Conservation (phyloP, 2,329 filamentous ascomycete genomes). For the Diaporthe sp. region DNA sequence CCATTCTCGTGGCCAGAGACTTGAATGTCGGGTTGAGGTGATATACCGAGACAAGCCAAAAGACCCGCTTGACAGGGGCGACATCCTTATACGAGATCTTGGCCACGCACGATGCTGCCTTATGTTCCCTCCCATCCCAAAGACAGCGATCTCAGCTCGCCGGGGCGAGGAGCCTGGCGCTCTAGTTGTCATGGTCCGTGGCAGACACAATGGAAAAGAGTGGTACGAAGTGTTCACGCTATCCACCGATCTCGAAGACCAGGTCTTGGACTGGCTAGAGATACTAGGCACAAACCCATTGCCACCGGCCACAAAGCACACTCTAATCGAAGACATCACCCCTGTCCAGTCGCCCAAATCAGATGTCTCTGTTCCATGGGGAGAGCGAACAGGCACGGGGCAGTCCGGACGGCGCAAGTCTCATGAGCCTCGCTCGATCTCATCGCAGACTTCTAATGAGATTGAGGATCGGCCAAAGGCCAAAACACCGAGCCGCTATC, state of each 20-base stretch:
- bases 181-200: conserved; percentile 89
- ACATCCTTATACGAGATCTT: conserved; percentile 94
- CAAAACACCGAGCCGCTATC: conserved; percentile 53
- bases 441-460: conserved; percentile 43
- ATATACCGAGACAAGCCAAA: conserved; percentile 84
- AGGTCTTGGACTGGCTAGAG: conserved; percentile 87
- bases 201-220: conserved; percentile 71
- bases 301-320: conserved; percentile 53
- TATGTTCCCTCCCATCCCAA: conserved; percentile 89
- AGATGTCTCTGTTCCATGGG: conserved; percentile 49
- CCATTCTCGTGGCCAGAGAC: conserved; percentile 90
- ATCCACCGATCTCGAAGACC: conserved; percentile 80
- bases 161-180: conserved; percentile 78
- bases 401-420: conserved; percentile 17
- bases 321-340: neutral
- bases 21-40: conserved; percentile 91
- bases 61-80: conserved; percentile 77
- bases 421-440: conserved; percentile 40
- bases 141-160: conserved; percentile 82
- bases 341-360: conserved; percentile 9
- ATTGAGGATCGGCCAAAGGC: conserved; percentile 47
- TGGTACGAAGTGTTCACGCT: conserved; percentile 92
- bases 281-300: conserved; percentile 74
- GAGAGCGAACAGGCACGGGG: conserved; percentile 44
- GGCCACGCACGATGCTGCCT: conserved; percentile 83